Conservation (phyloP, 169 alveolate species). For the Eimeria acervulina region DNA sequence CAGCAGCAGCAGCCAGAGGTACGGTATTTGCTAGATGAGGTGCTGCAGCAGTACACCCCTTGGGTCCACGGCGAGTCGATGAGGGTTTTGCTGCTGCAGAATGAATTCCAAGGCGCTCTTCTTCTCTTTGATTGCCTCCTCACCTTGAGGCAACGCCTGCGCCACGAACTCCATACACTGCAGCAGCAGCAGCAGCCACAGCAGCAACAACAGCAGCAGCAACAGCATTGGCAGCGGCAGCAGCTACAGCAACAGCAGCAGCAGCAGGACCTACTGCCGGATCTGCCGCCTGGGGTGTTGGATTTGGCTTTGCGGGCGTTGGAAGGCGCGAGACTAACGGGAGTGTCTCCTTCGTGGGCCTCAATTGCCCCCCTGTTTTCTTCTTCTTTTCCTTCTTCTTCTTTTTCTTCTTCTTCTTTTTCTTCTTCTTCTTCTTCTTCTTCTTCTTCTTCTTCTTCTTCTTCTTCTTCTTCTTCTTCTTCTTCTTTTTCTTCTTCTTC, state of each 20-base stretch:
- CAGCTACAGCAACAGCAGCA: conserved; percentile 7
- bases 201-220: not conserved
- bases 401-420: not conserved
- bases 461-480: not conserved
- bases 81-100: conserved; percentile 11
- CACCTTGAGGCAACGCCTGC: not conserved
- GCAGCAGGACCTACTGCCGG: conserved; percentile 22
- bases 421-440: not conserved
- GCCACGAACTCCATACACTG: not conserved
- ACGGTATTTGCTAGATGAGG: not conserved
- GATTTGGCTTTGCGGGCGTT: conserved; percentile 42
- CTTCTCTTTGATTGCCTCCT: not conserved
- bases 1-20: not conserved
- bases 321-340: not conserved
- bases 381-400: not conserved
- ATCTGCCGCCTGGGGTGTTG: conserved; percentile 4
- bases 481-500: no score
- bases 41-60: conserved; percentile 40
- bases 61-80: conserved; percentile 38
- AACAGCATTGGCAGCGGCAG: conserved; percentile 22
- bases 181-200: not conserved
- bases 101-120: not conserved
- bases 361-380: not conserved
- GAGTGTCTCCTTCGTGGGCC: conserved; percentile 28
- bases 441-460: not conserved